Percentiles rank a stretch among this genome's conserved stretches.
phyloP scores from a whole-genome alignment of 2,329 filamentous ascomycete genomes.

The Penicillium concentricum region DNA sequence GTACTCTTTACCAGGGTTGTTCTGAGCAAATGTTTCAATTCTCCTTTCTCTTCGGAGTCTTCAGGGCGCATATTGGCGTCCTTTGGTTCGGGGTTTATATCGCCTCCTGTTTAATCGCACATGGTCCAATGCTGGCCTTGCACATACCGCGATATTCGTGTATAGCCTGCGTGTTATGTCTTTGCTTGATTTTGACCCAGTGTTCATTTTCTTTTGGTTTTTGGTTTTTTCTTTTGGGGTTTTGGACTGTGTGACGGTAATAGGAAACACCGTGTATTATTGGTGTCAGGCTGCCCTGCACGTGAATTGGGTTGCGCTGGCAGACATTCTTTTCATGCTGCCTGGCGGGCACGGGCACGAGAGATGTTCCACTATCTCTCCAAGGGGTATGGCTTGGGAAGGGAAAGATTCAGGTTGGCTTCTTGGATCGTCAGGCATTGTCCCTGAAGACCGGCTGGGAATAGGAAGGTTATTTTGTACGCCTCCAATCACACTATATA shows the following conservation, averaged over 20 bases:
- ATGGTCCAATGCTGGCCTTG: neutral
- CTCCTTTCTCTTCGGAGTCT: neutral
- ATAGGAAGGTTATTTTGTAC: slow-evolving; percentile 1
- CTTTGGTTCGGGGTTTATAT: slow-evolving; percentile 3
- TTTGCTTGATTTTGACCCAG: neutral
- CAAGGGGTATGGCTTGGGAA: neutral
- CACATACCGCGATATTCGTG: slow-evolving; percentile 5
- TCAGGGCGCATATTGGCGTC: neutral
- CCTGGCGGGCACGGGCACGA: slow-evolving; percentile 22
- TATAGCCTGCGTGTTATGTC: neutral
- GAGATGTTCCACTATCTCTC: slow-evolving; percentile 3
- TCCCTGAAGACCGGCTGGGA: slow-evolving; percentile 15
- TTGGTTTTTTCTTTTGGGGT: neutral
- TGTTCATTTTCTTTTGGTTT: neutral
- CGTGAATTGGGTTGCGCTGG: slow-evolving; percentile 7
- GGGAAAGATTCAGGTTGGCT: slow-evolving; percentile 7
- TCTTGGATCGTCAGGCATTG: slow-evolving; percentile 20
- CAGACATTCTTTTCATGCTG: slow-evolving; percentile 12
- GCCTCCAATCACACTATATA: slow-evolving; percentile 5
- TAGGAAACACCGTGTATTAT: slow-evolving; percentile 18
- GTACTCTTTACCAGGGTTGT: neutral
- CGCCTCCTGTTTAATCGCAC: slow-evolving; percentile 9
- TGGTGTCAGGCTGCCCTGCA: slow-evolving; percentile 4
- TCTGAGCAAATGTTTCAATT: neutral
- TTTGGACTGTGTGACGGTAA: neutral